Conservation (phyloP, 2,329 filamentous ascomycete species). For the Aspergillus clavatus region DNA sequence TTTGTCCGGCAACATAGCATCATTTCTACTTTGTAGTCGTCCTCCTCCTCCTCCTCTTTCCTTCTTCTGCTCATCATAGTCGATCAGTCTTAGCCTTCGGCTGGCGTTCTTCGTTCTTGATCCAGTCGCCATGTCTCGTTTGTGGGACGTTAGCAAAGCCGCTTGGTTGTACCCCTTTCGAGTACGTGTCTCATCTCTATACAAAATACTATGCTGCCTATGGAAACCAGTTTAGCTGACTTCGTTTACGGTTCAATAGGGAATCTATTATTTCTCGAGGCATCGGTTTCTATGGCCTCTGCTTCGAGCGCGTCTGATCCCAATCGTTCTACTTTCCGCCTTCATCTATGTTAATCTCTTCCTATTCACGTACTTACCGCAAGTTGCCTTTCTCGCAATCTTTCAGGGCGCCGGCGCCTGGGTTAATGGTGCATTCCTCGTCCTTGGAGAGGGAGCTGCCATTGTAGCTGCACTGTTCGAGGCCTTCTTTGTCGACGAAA, state of each 20-base stretch:
- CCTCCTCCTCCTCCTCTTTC: neutral
- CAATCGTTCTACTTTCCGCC: slow-evolving; percentile 73
- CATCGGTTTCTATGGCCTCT: slow-evolving; percentile 80
- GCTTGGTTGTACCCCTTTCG: slow-evolving; percentile 47
- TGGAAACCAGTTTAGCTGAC: slow-evolving; percentile 2
- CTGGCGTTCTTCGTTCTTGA: no score
- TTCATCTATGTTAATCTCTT: slow-evolving; percentile 84
- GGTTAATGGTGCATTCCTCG: slow-evolving; percentile 80
- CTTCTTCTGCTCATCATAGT: neutral
- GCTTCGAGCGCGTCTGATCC: slow-evolving; percentile 70
- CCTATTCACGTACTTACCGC: slow-evolving; percentile 79
- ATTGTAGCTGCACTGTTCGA: slow-evolving; percentile 66
- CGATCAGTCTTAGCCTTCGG: neutral
- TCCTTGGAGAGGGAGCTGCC: slow-evolving; percentile 63
- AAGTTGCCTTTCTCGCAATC: slow-evolving; percentile 81
- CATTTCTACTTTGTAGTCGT: neutral
- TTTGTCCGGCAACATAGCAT: slow-evolving; percentile 1
- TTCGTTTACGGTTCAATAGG: slow-evolving; percentile 42
- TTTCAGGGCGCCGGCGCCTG: slow-evolving; percentile 87
- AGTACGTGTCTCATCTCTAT: slow-evolving; percentile 28
- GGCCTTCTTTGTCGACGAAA: slow-evolving; percentile 76
- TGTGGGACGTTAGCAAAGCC: slow-evolving; percentile 28
- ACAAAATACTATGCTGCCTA: slow-evolving; percentile 1
- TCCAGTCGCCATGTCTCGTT: slow-evolving; percentile 12
- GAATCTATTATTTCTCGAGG: slow-evolving; percentile 74